These are phyloP conservation scores for Phragmites australis DNA, from an alignment of 176 grass and related monocot genomes.

Conservation along the genomic window DNA sequence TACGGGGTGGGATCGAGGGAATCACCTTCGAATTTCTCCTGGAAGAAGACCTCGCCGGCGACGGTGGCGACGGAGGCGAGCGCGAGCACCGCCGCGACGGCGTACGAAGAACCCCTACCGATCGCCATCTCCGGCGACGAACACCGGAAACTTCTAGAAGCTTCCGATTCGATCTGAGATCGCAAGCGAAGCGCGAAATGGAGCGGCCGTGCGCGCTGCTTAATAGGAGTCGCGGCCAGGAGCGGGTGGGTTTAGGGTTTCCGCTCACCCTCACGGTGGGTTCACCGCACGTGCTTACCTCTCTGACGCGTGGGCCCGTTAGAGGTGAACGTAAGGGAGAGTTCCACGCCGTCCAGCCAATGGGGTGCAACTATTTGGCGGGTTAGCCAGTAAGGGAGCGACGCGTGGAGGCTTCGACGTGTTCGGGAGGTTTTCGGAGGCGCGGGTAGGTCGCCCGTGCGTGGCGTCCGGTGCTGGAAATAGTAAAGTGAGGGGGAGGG, in stretches of 20 bases:
- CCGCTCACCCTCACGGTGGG: neutral
- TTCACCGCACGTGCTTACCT: neutral
- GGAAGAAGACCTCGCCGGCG: conserved; percentile 75
- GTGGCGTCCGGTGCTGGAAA: conserved; percentile 1
- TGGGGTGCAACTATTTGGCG: neutral
- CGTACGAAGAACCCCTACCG: conserved; percentile 21
- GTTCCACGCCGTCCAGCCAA: conserved; percentile 19
- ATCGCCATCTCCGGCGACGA: conserved; percentile 58
- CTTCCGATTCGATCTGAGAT: conserved; percentile 38
- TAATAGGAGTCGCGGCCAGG: neutral
- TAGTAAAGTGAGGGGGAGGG: neutral
- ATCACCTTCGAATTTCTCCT: conserved; percentile 95
- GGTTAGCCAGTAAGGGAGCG: neutral
- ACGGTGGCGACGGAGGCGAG: conserved; percentile 55
- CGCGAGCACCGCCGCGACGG: conserved; percentile 40
- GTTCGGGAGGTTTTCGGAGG: conserved; percentile 15
- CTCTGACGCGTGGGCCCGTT: neutral
- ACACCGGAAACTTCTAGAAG: conserved; percentile 28
- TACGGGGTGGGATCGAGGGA: neutral
- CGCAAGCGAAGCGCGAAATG: neutral
- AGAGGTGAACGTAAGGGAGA: neutral
- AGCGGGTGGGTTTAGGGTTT: conserved; percentile 14
- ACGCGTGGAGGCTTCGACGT: conserved; percentile 56
- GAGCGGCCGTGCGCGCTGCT: neutral
- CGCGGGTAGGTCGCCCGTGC: neutral